Evolutionary conservation across 2,329 filamentous ascomycete species (phyloP).

Genomic region (Lecanosticta acicola): DNA sequence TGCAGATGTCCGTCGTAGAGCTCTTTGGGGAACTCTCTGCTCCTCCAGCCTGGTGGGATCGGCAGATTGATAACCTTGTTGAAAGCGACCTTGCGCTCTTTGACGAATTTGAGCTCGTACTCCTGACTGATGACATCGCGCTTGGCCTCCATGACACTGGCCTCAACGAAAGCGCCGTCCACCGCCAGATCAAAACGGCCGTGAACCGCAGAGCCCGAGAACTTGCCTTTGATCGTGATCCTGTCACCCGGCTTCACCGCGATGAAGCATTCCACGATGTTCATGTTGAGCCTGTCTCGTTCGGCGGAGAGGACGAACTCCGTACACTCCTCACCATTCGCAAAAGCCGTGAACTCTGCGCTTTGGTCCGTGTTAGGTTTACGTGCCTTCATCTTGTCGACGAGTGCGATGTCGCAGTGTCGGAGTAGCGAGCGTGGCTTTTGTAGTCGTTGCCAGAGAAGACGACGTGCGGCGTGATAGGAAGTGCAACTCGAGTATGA

Average conservation of each 20-base stretch:
- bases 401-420: neutral
- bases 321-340: conserved; percentile 21
- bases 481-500: no score
- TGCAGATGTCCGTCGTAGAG: conserved; percentile 23
- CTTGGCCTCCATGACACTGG: conserved; percentile 22
- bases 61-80: conserved; percentile 16
- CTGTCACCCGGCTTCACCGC: conserved; percentile 30
- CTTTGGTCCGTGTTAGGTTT: conserved; percentile 33
- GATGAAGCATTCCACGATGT: conserved; percentile 32
- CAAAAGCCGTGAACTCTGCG: conserved; percentile 29
- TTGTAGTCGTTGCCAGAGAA: neutral
- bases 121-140: conserved; percentile 2
- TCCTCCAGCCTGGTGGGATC: conserved; percentile 6
- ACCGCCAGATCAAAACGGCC: conserved; percentile 34
- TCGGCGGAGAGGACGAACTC: conserved; percentile 35
- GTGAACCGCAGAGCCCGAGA: conserved; percentile 31
- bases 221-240: conserved; percentile 30
- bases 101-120: conserved; percentile 7
- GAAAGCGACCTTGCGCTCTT: conserved; percentile 15
- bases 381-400: conserved; percentile 36
- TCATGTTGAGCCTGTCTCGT: conserved; percentile 26
- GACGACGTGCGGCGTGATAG: no score
- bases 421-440: no score
- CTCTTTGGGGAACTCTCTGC: conserved; percentile 11
- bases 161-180: conserved; percentile 34